Percentiles rank a stretch among this genome's conserved stretches.
phyloP scores from a whole-genome alignment of 441 rosid species.

The Mallotus repandus region DNA sequence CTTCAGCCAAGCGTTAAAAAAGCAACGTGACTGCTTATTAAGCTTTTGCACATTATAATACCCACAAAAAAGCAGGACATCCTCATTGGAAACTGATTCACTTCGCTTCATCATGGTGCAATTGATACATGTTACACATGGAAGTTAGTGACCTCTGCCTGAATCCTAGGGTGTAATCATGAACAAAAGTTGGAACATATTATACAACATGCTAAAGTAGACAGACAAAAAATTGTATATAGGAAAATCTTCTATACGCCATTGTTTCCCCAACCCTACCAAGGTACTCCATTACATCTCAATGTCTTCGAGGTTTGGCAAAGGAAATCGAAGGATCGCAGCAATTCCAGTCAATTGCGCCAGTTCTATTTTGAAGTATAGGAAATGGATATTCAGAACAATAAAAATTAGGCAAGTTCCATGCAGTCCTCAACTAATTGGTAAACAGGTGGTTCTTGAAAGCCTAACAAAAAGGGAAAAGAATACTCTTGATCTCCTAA shows the following conservation, averaged over 20 bases:
- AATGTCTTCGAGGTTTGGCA: conserved; percentile 91
- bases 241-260: too few species aligned
- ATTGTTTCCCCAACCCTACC: too few species aligned
- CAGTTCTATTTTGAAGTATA: conserved; percentile 48
- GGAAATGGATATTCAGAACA: not conserved
- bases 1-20: too few species aligned
- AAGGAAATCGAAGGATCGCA: conserved; percentile 88
- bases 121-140: too few species aligned
- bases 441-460: not conserved
- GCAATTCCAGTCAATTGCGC: conserved; percentile 85
- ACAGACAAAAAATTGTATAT: too few species aligned
- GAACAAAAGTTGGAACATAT: too few species aligned
- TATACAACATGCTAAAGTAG: too few species aligned
- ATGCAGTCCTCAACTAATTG: not conserved
- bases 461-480: not conserved
- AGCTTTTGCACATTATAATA: conserved; percentile 20
- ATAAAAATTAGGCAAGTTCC: not conserved
- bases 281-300: conserved; percentile 35
- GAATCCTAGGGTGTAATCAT: too few species aligned
- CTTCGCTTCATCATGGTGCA: too few species aligned
- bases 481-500: conserved; percentile 89
- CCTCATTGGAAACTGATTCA: too few species aligned
- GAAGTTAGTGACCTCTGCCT: too few species aligned
- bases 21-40: conserved; percentile 23
- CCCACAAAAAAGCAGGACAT: too few species aligned